A percentile compares a stretch with the other conserved stretches of the same genome.
These are phyloP conservation scores for Rhynchosporium secalis DNA, from an alignment of 2,329 filamentous ascomycete genomes.

Conservation along the genomic window DNA sequence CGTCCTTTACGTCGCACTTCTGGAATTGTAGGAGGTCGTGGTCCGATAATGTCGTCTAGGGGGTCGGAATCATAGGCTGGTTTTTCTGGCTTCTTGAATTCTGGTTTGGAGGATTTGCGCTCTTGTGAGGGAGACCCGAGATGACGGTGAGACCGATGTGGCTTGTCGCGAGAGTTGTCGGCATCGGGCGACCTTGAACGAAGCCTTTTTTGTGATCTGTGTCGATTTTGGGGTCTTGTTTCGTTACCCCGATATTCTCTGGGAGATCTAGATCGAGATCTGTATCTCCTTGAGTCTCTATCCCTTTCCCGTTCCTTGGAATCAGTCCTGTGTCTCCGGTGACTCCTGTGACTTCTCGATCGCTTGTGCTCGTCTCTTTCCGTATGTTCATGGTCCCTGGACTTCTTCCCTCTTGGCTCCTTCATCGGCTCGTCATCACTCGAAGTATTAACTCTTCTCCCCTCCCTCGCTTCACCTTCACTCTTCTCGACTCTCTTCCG, in stretches of 20 bases:
- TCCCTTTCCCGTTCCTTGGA: slow-evolving; percentile 27
- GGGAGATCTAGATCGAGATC: slow-evolving; percentile 32
- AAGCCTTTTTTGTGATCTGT: slow-evolving; percentile 36
- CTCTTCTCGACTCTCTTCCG: slow-evolving; percentile 29
- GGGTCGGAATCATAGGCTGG: slow-evolving; percentile 63
- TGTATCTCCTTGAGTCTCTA: slow-evolving; percentile 27
- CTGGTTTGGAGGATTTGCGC: slow-evolving; percentile 4
- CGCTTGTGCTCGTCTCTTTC: slow-evolving; percentile 17
- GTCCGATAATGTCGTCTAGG: slow-evolving; percentile 74
- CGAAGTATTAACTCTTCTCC: slow-evolving; percentile 23
- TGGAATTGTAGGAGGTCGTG: slow-evolving; percentile 55
- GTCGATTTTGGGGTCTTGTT: slow-evolving; percentile 39
- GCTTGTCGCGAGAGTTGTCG: slow-evolving; percentile 22
- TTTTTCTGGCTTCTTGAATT: slow-evolving; percentile 21
- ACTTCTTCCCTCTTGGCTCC: slow-evolving; percentile 14
- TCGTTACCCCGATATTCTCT: slow-evolving; percentile 33
- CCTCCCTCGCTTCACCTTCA: neutral
- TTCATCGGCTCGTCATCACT: slow-evolving; percentile 24
- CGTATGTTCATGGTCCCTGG: slow-evolving; percentile 10
- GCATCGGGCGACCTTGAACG: slow-evolving; percentile 30
- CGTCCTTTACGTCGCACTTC: slow-evolving; percentile 62
- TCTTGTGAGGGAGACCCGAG: slow-evolving; percentile 23
- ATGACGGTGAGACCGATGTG: slow-evolving; percentile 18
- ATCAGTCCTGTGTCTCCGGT: slow-evolving; percentile 39
- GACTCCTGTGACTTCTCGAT: slow-evolving; percentile 27